Conservation (phyloP, 768 basidiomycete genomes). For the Tricholoma furcatifolium region DNA sequence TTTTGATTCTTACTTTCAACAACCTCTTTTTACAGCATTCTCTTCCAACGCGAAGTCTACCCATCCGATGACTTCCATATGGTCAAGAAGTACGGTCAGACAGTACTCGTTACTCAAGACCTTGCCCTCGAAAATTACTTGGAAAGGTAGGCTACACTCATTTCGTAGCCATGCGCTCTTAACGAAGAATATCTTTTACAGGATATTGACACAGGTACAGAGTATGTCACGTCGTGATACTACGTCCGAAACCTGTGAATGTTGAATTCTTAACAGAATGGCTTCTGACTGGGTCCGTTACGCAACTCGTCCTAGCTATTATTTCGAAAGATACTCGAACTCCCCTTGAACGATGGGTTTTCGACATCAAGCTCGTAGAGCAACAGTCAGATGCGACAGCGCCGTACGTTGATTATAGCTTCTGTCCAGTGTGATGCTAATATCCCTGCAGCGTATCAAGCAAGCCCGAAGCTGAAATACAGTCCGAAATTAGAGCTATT, state of each 20-base stretch:
- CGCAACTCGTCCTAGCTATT: conserved; percentile 92
- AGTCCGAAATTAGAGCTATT: conserved; percentile 96
- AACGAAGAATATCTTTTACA: conserved; percentile 25
- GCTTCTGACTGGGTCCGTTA: conserved; percentile 90
- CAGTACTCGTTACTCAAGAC: conserved; percentile 92
- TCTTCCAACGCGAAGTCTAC: conserved; percentile 96
- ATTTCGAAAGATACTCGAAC: conserved; percentile 92
- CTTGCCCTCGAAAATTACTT: conserved; percentile 91
- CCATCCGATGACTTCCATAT: conserved; percentile 98
- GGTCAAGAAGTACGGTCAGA: conserved; percentile 99
- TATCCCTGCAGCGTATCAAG: conserved; percentile 41
- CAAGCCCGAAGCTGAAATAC: conserved; percentile 86
- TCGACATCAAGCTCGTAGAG: conserved; percentile 87
- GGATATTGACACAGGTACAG: conserved; percentile 89
- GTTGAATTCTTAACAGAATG: conserved; percentile 59
- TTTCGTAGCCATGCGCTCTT: not conserved
- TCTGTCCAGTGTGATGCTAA: conserved; percentile 3
- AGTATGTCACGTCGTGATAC: conserved; percentile 48
- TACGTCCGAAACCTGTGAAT: not conserved
- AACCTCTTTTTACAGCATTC: conserved; percentile 53
- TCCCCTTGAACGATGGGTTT: conserved; percentile 96
- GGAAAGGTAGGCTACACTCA: conserved; percentile 50
- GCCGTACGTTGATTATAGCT: conserved; percentile 40
- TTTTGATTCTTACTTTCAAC: not conserved
- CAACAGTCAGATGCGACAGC: conserved; percentile 49